Percentiles rank a stretch among this genome's conserved stretches.
Conservation (phyloP, 257 asterid species). For the Solanum etuberosum region DNA sequence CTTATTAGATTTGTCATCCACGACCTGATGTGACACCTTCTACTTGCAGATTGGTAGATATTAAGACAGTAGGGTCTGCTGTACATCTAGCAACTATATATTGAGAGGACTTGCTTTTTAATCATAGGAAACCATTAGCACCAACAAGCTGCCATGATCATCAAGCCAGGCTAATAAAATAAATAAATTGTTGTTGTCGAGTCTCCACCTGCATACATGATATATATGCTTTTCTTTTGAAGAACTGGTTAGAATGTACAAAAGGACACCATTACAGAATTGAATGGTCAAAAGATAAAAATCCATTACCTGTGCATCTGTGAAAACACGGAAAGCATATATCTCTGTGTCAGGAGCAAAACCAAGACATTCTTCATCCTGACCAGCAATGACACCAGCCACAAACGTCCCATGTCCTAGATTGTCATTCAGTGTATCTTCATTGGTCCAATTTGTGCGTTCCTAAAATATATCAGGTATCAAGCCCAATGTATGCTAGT, state of each 20-base stretch:
- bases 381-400: slow-evolving; percentile 97
- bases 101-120: background rate
- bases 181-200: background rate
- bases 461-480: slow-evolving; percentile 36
- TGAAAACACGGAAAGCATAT: slow-evolving; percentile 93
- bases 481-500: background rate
- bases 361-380: slow-evolving; percentile 93
- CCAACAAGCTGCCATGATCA: background rate
- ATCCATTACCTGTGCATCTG: slow-evolving; percentile 95
- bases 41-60: background rate
- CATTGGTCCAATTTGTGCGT: slow-evolving; percentile 98
- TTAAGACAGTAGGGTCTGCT: background rate
- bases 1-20: background rate
- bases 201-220: background rate
- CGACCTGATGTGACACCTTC: background rate
- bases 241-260: background rate
- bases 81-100: background rate
- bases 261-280: background rate
- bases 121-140: background rate
- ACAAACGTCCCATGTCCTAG: slow-evolving; percentile 99
- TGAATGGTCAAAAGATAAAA: slow-evolving; percentile 13
- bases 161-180: background rate
- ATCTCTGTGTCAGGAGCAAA: slow-evolving; percentile 98
- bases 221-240: background rate
- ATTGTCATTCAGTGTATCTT: slow-evolving; percentile 90